Conservation (phyloP, 2,329 filamentous ascomycete species). For the Paraconiothyrium sp. region DNA sequence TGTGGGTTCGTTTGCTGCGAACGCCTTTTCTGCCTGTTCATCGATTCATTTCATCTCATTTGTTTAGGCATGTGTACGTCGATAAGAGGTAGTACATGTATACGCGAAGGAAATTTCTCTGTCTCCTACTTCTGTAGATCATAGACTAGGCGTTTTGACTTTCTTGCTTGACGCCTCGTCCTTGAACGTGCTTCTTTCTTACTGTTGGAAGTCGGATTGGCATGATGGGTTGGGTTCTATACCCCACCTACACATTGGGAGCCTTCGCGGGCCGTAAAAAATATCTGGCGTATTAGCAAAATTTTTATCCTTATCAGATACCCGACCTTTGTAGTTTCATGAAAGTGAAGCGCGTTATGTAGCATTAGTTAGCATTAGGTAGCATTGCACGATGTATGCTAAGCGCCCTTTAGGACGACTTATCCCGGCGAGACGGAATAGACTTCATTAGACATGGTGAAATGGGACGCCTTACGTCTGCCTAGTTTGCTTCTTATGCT, state of each 20-base stretch:
- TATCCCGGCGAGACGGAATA: too few species aligned
- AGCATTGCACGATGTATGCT: background rate
- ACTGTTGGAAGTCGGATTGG: background rate
- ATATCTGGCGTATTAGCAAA: background rate
- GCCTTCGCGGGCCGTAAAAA: constrained; percentile 10
- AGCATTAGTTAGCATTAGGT: background rate
- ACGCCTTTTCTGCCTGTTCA: background rate
- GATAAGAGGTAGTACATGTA: background rate
- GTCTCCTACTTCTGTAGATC: constrained; percentile 5
- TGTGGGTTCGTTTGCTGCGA: background rate
- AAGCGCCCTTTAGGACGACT: background rate
- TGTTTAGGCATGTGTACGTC: background rate
- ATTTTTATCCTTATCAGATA: background rate
- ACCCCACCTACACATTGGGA: constrained; percentile 3
- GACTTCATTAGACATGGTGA: too few species aligned
- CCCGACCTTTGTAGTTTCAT: background rate
- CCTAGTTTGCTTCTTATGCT: background rate
- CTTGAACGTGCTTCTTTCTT: background rate
- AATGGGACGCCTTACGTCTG: constrained; percentile 4
- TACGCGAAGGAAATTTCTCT: background rate
- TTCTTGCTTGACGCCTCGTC: background rate
- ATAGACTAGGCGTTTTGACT: constrained; percentile 8
- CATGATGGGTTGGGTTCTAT: constrained; percentile 1
- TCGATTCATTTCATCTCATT: background rate
- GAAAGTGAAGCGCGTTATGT: background rate